Evolutionary conservation across 2,329 filamentous ascomycete genomes (phyloP).

Genomic region (Claviceps spartinae): DNA sequence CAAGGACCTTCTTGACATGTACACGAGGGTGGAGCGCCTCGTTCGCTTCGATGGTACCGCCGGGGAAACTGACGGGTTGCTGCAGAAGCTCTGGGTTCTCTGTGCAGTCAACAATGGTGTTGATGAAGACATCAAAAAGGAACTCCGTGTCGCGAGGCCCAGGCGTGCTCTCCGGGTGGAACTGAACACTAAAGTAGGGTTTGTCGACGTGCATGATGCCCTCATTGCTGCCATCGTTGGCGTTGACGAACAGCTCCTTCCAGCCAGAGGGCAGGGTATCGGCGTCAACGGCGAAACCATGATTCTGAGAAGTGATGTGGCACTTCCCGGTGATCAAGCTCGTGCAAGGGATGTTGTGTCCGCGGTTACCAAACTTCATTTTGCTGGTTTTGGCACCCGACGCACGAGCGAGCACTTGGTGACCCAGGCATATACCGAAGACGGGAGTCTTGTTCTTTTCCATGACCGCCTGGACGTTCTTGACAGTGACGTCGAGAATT

Average conservation of each 20-base stretch:
- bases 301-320: slow-evolving; percentile 98
- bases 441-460: slow-evolving; percentile 71
- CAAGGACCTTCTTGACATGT: slow-evolving; percentile 82
- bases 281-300: slow-evolving; percentile 87
- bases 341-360: slow-evolving; percentile 97
- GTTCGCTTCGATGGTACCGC: slow-evolving; percentile 69
- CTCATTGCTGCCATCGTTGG: slow-evolving; percentile 96
- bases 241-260: slow-evolving; percentile 93
- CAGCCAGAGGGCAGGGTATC: slow-evolving; percentile 62
- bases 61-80: slow-evolving; percentile 73
- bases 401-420: slow-evolving; percentile 87
- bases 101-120: slow-evolving; percentile 63
- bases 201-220: slow-evolving; percentile 78
- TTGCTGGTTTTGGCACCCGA: slow-evolving; percentile 84
- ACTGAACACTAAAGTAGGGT: slow-evolving; percentile 98
- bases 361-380: slow-evolving; percentile 98
- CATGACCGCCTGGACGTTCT: slow-evolving; percentile 65
- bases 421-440: slow-evolving; percentile 92
- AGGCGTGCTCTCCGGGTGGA: slow-evolving; percentile 94
- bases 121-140: slow-evolving; percentile 91
- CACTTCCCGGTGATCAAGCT: slow-evolving; percentile 91
- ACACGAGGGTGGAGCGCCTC: slow-evolving; percentile 63
- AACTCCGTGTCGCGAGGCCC: slow-evolving; percentile 93
- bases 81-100: slow-evolving; percentile 52
- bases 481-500: slow-evolving; percentile 64